Conservation (phyloP, 1,139 yeast species). For the Taphrina communis region DNA sequence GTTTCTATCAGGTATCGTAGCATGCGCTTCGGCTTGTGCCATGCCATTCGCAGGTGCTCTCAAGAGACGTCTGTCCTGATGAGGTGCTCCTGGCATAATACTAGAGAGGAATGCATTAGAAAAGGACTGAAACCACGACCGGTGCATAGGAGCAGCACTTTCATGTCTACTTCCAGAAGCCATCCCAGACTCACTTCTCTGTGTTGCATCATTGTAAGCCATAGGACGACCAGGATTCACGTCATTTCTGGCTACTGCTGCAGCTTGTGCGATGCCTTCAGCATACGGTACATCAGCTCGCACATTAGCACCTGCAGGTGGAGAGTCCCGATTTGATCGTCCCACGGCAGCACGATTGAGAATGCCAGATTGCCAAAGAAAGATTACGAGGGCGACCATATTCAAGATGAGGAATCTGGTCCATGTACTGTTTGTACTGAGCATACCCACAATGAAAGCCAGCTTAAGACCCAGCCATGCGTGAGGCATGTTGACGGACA, state of each 20-base stretch:
- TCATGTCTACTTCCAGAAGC: neutral
- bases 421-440: slow-evolving; percentile 28
- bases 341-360: slow-evolving; percentile 9
- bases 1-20: neutral
- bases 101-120: slow-evolving; percentile 17
- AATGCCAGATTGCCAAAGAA: slow-evolving; percentile 39
- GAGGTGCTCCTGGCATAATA: slow-evolving; percentile 15
- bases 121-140: slow-evolving; percentile 13
- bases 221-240: neutral
- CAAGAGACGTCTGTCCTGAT: neutral
- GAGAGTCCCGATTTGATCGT: neutral
- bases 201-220: neutral
- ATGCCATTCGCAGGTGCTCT: slow-evolving; percentile 1
- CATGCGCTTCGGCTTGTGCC: neutral
- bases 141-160: neutral
- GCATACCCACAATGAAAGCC: slow-evolving; percentile 35
- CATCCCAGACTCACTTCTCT: neutral
- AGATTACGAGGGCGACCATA: slow-evolving; percentile 24
- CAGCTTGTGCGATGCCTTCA: neutral
- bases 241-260: neutral
- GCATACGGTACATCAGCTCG: slow-evolving; percentile 12
- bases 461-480: slow-evolving; percentile 35
- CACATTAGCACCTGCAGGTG: neutral
- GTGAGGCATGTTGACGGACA: slow-evolving; percentile 25
- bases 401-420: slow-evolving; percentile 23